Conservation (phyloP, 768 basidiomycete genomes). For the Phaeotremella fagi region DNA sequence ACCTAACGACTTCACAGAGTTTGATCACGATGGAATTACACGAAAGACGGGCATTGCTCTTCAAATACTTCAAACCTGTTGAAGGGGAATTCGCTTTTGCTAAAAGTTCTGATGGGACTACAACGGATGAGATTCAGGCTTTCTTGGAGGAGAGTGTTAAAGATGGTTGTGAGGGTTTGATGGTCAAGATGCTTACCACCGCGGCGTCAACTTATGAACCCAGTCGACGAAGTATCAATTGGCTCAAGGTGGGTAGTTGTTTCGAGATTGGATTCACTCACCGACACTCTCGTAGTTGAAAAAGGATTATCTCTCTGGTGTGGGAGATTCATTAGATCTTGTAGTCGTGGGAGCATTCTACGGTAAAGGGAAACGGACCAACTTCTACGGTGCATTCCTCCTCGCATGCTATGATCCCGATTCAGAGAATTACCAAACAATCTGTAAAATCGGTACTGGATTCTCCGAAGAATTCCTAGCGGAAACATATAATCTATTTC, state of each 20-base stretch:
- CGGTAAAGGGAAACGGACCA: slow-evolving; percentile 95
- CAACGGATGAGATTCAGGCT: slow-evolving; percentile 84
- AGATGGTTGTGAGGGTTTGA: slow-evolving; percentile 96
- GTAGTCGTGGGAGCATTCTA: slow-evolving; percentile 97
- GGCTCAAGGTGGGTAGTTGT: slow-evolving; percentile 74
- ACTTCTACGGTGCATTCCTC: slow-evolving; percentile 95
- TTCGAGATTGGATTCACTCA: neutral
- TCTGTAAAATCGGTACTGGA: slow-evolving; percentile 98
- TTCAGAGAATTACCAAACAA: slow-evolving; percentile 88
- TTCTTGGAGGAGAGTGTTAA: slow-evolving; percentile 97
- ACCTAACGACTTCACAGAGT: slow-evolving; percentile 55
- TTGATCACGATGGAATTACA: slow-evolving; percentile 69
- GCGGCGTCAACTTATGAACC: slow-evolving; percentile 93
- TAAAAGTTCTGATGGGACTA: slow-evolving; percentile 79
- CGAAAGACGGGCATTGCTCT: slow-evolving; percentile 71
- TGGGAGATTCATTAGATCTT: slow-evolving; percentile 94
- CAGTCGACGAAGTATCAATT: slow-evolving; percentile 89
- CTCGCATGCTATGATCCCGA: slow-evolving; percentile 95
- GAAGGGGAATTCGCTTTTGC: slow-evolving; percentile 91
- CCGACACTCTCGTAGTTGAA: slow-evolving; percentile 64
- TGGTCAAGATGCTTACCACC: slow-evolving; percentile 97
- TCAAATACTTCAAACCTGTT: slow-evolving; percentile 72
- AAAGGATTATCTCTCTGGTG: slow-evolving; percentile 94
- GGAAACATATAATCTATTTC: slow-evolving; percentile 71
- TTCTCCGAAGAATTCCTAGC: slow-evolving; percentile 89